Evolutionary conservation across 768 basidiomycete genomes (phyloP).

Genomic region (Lentinula detonsa): DNA sequence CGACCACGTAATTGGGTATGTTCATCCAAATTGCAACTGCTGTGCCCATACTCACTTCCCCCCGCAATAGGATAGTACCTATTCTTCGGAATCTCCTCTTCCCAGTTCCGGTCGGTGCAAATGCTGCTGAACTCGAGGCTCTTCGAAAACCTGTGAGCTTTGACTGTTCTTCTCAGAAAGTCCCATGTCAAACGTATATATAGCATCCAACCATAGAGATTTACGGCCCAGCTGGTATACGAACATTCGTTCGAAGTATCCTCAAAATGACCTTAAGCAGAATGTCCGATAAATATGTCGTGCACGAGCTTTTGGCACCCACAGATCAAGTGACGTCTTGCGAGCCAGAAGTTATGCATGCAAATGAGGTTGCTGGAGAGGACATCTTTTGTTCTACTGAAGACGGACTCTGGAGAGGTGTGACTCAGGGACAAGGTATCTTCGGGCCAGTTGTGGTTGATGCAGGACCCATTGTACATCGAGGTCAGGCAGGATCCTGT

Average conservation of each 20-base stretch:
- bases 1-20: slow-evolving; percentile 67
- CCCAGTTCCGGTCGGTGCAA: slow-evolving; percentile 27
- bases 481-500: slow-evolving; percentile 40
- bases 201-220: slow-evolving; percentile 55
- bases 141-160: slow-evolving; percentile 15
- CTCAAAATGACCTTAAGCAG: slow-evolving; percentile 62
- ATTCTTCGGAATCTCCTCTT: slow-evolving; percentile 56
- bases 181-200: background rate
- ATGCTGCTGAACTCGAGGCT: slow-evolving; percentile 4
- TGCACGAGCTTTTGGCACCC: slow-evolving; percentile 68
- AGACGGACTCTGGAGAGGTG: slow-evolving; percentile 62
- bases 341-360: slow-evolving; percentile 43
- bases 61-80: slow-evolving; percentile 36
- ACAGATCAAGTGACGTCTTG: slow-evolving; percentile 53
- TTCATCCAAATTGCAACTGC: background rate
- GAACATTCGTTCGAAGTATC: slow-evolving; percentile 65
- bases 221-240: slow-evolving; percentile 76
- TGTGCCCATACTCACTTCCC: background rate
- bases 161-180: background rate
- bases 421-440: slow-evolving; percentile 33
- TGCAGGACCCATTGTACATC: slow-evolving; percentile 72
- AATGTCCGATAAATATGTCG: slow-evolving; percentile 58
- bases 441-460: slow-evolving; percentile 49
- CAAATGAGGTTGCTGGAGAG: slow-evolving; percentile 56
- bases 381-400: slow-evolving; percentile 46